These are phyloP conservation scores for Moniliophthora roreri DNA, from an alignment of 1,284 basidiomycete genomes.

Conservation along the genomic window DNA sequence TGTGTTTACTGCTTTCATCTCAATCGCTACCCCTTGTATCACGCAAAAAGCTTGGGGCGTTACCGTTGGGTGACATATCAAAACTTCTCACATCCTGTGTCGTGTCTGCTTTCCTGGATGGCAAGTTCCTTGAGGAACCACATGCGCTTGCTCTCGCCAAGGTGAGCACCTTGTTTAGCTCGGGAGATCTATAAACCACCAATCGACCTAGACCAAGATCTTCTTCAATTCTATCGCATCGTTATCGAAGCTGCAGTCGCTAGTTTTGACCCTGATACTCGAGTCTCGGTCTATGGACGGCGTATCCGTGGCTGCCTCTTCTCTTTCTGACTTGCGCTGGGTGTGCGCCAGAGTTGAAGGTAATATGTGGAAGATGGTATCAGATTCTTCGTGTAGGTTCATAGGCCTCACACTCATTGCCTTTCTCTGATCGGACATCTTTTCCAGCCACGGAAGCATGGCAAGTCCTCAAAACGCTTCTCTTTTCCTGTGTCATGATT, in stretches of 20 bases:
- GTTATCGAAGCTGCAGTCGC: conserved; percentile 51
- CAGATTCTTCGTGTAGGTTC: conserved; percentile 30
- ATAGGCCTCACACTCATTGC: not conserved
- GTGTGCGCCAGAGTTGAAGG: conserved; percentile 44
- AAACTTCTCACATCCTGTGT: conserved; percentile 41
- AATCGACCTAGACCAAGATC: conserved; percentile 40
- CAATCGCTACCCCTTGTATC: conserved; percentile 56
- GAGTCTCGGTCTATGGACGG: conserved; percentile 46
- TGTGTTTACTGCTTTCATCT: conserved; percentile 49
- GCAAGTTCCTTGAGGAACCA: conserved; percentile 19
- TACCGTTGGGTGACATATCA: conserved; percentile 51
- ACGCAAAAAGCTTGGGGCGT: conserved; percentile 50
- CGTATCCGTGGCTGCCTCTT: conserved; percentile 41
- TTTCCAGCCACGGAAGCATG: conserved; percentile 34
- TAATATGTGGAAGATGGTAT: conserved; percentile 50
- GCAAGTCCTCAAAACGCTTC: conserved; percentile 64
- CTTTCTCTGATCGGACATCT: conserved; percentile 17
- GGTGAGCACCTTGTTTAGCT: not conserved
- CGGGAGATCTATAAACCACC: not conserved
- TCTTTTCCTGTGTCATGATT: conserved; percentile 71
- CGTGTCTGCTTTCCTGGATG: conserved; percentile 49
- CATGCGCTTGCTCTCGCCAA: not conserved
- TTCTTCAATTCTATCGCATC: conserved; percentile 50
- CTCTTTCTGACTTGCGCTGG: conserved; percentile 37
- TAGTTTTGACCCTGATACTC: conserved; percentile 44